Conservation (phyloP, 495 filamentous ascomycete species). For the Daldinia bambusicola region DNA sequence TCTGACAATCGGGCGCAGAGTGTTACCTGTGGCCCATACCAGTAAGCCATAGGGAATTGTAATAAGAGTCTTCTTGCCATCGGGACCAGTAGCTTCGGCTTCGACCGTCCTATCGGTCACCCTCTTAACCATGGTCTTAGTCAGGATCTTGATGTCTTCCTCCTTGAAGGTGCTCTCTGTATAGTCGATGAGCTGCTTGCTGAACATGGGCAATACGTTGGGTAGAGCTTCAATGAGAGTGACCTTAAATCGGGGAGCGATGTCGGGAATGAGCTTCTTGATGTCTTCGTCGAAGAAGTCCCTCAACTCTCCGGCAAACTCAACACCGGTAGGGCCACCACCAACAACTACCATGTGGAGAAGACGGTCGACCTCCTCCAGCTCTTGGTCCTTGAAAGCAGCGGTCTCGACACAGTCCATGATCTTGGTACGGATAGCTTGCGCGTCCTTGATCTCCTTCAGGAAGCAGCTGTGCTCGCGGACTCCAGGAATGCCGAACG, state of each 20-base stretch:
- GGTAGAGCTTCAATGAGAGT: conserved; percentile 98
- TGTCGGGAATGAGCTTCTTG: conserved; percentile 97
- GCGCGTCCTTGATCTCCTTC: conserved; percentile 96
- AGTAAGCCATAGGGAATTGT: conserved; percentile 93
- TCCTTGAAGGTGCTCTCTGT: conserved; percentile 99
- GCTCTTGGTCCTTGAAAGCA: conserved; percentile 96
- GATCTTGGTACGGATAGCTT: conserved; percentile 95
- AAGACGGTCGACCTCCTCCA: conserved; percentile 89
- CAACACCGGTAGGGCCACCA: conserved; percentile 96
- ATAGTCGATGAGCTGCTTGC: conserved; percentile 98
- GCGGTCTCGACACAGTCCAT: conserved; percentile 99
- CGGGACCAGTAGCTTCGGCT: conserved; percentile 85
- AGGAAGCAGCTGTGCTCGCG: conserved; percentile 96
- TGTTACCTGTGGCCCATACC: conserved; percentile 98
- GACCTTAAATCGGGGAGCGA: conserved; percentile 92
- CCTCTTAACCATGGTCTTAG: conserved; percentile 99
- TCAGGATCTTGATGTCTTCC: conserved; percentile 94
- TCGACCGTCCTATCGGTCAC: conserved; percentile 96
- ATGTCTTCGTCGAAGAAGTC: conserved; percentile 99
- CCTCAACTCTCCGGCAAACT: conserved; percentile 97
- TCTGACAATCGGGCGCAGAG: conserved; percentile 84
- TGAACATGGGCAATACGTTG: conserved; percentile 98
- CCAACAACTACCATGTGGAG: conserved; percentile 99
- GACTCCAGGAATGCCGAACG: conserved; percentile 96
- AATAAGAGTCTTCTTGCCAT: conserved; percentile 83